Base-by-base conservation (phyloP, 2,329 filamentous ascomycete species). In the Helotiales sp. region DNA sequence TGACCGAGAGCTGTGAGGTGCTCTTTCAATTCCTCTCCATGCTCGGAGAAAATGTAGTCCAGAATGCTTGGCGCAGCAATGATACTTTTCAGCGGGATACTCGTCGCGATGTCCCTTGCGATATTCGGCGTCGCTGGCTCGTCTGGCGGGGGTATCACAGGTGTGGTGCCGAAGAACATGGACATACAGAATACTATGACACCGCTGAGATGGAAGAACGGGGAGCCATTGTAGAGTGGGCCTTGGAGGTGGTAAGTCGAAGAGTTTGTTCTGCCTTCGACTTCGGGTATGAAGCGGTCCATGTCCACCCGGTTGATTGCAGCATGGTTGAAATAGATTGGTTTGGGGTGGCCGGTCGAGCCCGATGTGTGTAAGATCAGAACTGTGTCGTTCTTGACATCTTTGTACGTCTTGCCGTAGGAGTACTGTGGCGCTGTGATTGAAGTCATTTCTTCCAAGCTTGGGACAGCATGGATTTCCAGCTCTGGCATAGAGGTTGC, bases 291-390 rank as follows among this genome's bases (percentile, higher is more conserved):
- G n/a, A 65, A 32, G 7, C 20, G 30, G 24, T 67, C 65, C 6
- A 11, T 49, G 28, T 67, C 68, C 1, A 60, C 30, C 15, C 64
- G 52, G 4, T 47, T 37, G 11, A 69, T 24, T 15, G 32, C 65
- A 2, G 34, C 22, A 32, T 69, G 34, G 20, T 54, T 69, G 24
- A 65, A 11, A 6, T 11, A 62, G 11, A 82, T 78, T 0, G 80
- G 80, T 59, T 82, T 82, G 1, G 80, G 81, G 0, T 80, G 58
- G 0, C 81, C 81, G 0, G 81, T 83, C 1, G 78, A 77, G 4
- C 81, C 81, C 2, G 80, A 82, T 0, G 81, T 82, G 57, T 83
- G 81, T 0, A 82, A 62, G n/a, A 80, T 75, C n/a, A 79, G 75
- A 2, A 81, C 78, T 0, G 78, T 77, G 1, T 82, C 80, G 24